Evolutionary conservation across 2,329 filamentous ascomycete genomes (phyloP), one percentile per base, ranked within the genome.

Genomic region (Talaromyces atroroseus): DNA sequence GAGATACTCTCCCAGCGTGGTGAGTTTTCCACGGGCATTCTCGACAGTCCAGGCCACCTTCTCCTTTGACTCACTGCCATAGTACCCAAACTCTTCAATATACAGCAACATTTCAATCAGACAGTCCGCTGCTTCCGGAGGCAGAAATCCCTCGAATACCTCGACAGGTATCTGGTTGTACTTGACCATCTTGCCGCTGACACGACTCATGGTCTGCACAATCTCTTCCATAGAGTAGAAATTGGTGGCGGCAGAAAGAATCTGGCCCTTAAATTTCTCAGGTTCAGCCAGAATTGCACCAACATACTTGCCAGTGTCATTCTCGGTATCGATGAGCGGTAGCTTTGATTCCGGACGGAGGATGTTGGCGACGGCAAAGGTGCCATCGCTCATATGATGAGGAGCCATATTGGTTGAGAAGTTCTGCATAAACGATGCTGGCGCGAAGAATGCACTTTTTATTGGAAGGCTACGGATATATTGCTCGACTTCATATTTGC

Each of bases 341-440:
- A 74, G 36, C 18, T 61, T 58, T 1, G 63, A 58, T 8, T 65
- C 58, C 5, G 64, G 59, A 1, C 58, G 53, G 16, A 63, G 47
- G 21, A 63, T 51, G 29, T 56, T 56, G 6, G 58, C 38, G 18
- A 72, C 58, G 3, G 59, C 60, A 50, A 66, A 74, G 0, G 53
- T 65, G 16, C 66, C 69, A 56, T 69, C 64, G 2, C 60, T 60
- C n/a, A 52, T 60, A 34, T 56, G 54, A 16, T 54, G 54, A 10
- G 69, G 67, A 2, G 56, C 53, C 60, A 69, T 62, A 1, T 56
- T 48, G 2, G 36, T 53, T 0, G 18, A 26, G 16, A 78, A 67
- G 64, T 82, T 83, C 62, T 76, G 66, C 80, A 83, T 83, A 63
- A 82, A 86, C 51, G 72, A 72, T 0, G 74, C 82, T 0, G 80